Evolutionary conservation across 2,329 filamentous ascomycete genomes (phyloP), one percentile per base, ranked within the genome.

Genomic region (Chaetomium strumarium): DNA sequence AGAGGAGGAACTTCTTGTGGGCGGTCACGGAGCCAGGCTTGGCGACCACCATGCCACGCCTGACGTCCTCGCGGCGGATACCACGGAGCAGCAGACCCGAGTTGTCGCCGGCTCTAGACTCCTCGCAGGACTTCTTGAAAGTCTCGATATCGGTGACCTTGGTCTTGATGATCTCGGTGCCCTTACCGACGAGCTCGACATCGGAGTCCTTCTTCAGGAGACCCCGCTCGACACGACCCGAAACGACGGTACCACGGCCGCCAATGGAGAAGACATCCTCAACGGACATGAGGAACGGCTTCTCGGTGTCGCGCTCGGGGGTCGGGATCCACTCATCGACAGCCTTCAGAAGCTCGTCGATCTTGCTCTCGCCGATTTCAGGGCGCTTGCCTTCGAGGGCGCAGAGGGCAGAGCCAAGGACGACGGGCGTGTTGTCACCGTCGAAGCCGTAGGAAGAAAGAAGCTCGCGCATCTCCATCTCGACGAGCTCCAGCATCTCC

Each of bases 381-480:
- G 85, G 84, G 69, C 85, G 80, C 72, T 89, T 88, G 73, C 81
- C 83, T 70, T 99, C 90, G 47, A 99, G 79, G 49, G 93, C 91
- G 76, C 90, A 96, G 46, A 99, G 86, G 61, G 93, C 93, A 64
- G 93, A 99, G 59, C 93, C 93, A 79, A 99, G 87, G 72, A 99
- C 80, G 71, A 99, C 95, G 59, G 93, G 93, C 47, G 93, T 99
- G 51, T 97, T 89, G 66, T 99, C 95, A 64, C 93, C 93, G 75
- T 99, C 93, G 71, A 99, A 99, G 58, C 90, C 91, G 74, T 99
- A 99, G 64, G 84, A 86, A 66, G 68, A 83, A 56, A 99, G 86
- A 51, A 99, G 85, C 77, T 99, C 93, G 68, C 93, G 90, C 93
- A 99, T 99, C 79, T 99, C 93, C 87, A 99, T 95, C 83, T 99